phyloP scores from a whole-genome alignment of 2,329 filamentous ascomycete genomes.

The Fusarium liriodendri region DNA sequence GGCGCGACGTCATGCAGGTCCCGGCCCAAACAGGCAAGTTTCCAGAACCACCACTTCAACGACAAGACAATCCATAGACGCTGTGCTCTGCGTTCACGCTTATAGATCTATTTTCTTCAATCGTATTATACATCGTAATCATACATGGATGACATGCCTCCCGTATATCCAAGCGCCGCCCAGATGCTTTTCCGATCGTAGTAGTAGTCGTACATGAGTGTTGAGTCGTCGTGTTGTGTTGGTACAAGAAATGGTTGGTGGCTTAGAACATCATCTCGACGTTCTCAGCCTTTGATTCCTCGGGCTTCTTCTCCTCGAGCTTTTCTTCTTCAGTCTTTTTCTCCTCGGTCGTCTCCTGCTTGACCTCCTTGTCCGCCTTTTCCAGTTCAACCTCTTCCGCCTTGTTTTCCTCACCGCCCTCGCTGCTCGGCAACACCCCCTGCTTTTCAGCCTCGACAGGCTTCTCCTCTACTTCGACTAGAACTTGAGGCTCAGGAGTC shows the following conservation, averaged over 20 bases:
- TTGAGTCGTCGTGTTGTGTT: slow-evolving; percentile 16
- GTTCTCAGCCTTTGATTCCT: slow-evolving; percentile 8
- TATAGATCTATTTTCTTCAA: background rate
- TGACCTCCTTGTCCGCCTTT: slow-evolving; percentile 3
- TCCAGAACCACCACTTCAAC: slow-evolving; percentile 7
- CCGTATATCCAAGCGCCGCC: slow-evolving; percentile 25
- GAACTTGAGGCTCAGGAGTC: background rate
- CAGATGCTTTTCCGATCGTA: slow-evolving; percentile 17
- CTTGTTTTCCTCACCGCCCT: slow-evolving; percentile 4
- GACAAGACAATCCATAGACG: background rate
- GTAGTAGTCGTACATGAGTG: slow-evolving; percentile 32
- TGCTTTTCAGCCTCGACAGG: background rate
- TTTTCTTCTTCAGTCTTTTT: slow-evolving; percentile 9
- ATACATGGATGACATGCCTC: slow-evolving; percentile 23
- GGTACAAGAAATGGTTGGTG: slow-evolving; percentile 1
- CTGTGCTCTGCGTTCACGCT: background rate
- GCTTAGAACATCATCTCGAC: slow-evolving; percentile 27
- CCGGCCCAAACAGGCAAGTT: slow-evolving; percentile 25
- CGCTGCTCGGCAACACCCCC: background rate
- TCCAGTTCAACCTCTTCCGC: slow-evolving; percentile 4
- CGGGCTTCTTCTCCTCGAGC: background rate
- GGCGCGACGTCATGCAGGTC: slow-evolving; percentile 28
- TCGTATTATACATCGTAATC: slow-evolving; percentile 25
- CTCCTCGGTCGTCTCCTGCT: slow-evolving; percentile 12
- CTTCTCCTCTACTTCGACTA: background rate